Percentiles rank a stretch among this genome's conserved stretches.
phyloP scores from a whole-genome alignment of 2,329 filamentous ascomycete genomes.

The Leptosphaerulina australis region DNA sequence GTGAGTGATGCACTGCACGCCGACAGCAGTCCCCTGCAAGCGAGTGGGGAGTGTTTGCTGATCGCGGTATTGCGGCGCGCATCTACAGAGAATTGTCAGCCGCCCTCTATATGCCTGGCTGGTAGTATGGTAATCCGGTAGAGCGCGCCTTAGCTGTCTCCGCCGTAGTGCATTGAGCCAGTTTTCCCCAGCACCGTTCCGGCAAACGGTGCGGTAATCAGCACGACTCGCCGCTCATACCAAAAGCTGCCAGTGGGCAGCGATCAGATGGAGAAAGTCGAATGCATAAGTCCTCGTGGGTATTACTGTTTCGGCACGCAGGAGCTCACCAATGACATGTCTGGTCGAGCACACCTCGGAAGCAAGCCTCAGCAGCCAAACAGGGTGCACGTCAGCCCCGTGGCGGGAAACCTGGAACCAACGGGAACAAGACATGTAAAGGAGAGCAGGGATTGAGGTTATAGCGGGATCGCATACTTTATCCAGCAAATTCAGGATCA shows the following conservation, averaged over 20 bases:
- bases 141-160: slow-evolving; percentile 33
- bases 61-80: slow-evolving; percentile 42
- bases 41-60: slow-evolving; percentile 48
- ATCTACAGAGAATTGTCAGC: slow-evolving; percentile 30
- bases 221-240: slow-evolving; percentile 13
- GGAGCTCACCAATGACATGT: slow-evolving; percentile 26
- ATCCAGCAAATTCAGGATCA: slow-evolving; percentile 27
- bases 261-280: neutral
- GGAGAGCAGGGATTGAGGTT: slow-evolving; percentile 31
- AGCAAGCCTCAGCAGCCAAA: slow-evolving; percentile 35
- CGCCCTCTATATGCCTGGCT: slow-evolving; percentile 32
- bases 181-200: slow-evolving; percentile 17
- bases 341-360: slow-evolving; percentile 17
- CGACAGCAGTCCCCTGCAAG: slow-evolving; percentile 41
- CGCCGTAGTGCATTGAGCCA: slow-evolving; percentile 27
- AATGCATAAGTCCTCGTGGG: slow-evolving; percentile 22
- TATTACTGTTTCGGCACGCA: slow-evolving; percentile 23
- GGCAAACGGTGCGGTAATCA: slow-evolving; percentile 22
- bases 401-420: slow-evolving; percentile 15
- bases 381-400: slow-evolving; percentile 40
- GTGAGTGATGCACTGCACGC: slow-evolving; percentile 30
- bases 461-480: slow-evolving; percentile 23
- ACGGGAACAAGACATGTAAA: slow-evolving; percentile 15
- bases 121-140: slow-evolving; percentile 22
- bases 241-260: slow-evolving; percentile 11